Percentiles rank a stretch among this genome's conserved stretches.
These are phyloP conservation scores for Pneumocystis murina DNA, from an alignment of 1,139 yeast species.

Conservation along the genomic window DNA sequence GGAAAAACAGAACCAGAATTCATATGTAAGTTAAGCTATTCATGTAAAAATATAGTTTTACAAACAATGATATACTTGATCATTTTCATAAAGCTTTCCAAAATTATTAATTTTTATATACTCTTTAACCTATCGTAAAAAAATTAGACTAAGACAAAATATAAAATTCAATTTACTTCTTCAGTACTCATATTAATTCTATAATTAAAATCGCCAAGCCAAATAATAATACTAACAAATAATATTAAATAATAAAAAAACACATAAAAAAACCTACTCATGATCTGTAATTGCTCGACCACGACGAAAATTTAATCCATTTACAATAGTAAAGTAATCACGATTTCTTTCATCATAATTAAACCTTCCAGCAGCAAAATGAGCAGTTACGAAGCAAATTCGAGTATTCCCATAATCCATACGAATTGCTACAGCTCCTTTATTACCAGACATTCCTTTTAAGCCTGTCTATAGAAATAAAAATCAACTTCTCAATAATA, in stretches of 20 bases:
- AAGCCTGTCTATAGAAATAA: slow-evolving; percentile 41
- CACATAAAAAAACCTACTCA: slow-evolving; percentile 27
- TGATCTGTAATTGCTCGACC: slow-evolving; percentile 60
- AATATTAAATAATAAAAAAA: background rate
- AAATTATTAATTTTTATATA: slow-evolving; percentile 36
- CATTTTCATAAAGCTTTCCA: slow-evolving; percentile 45
- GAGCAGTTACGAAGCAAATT: slow-evolving; percentile 76
- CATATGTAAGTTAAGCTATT: slow-evolving; percentile 54
- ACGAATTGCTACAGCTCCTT: slow-evolving; percentile 81
- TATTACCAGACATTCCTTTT: slow-evolving; percentile 84
- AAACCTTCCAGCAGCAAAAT: slow-evolving; percentile 81
- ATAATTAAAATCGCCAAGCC: slow-evolving; percentile 96
- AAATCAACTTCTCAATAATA: background rate
- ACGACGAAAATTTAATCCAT: slow-evolving; percentile 63
- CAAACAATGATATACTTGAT: slow-evolving; percentile 32
- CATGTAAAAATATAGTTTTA: background rate
- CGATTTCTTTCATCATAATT: slow-evolving; percentile 78
- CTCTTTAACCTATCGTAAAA: slow-evolving; percentile 28
- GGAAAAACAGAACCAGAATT: slow-evolving; percentile 72
- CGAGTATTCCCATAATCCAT: slow-evolving; percentile 63
- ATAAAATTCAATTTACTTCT: slow-evolving; percentile 26
- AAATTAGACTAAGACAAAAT: background rate
- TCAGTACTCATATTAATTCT: slow-evolving; percentile 66
- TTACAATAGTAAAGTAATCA: slow-evolving; percentile 68
- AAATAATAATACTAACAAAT: slow-evolving; percentile 38